Percentiles rank a stretch among this genome's conserved stretches.
Conservation (phyloP, 140 eudicot genomes). For the Ambrosia hybrid region DNA sequence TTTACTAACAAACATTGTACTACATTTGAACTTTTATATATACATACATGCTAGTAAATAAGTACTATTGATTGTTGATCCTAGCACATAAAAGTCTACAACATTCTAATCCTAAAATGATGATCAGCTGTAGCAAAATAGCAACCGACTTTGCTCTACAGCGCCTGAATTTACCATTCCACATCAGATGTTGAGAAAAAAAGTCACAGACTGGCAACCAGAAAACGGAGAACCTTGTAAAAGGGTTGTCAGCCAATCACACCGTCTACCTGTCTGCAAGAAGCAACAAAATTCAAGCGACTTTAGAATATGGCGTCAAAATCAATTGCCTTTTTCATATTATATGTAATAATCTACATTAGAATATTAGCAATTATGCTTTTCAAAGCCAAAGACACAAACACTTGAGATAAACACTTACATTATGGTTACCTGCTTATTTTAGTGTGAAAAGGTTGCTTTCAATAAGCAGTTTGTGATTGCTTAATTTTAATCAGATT, state of each 20-base stretch:
- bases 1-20: neutral
- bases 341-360: too few species aligned
- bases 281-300: conserved; percentile 3
- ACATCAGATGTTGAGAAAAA: neutral
- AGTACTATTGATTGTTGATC: too few species aligned
- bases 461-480: too few species aligned
- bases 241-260: conserved; percentile 11
- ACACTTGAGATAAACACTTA: too few species aligned
- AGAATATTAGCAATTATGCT: too few species aligned
- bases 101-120: conserved; percentile 15
- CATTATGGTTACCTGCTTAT: too few species aligned
- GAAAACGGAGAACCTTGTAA: neutral
- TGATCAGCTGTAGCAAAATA: neutral
- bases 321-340: neutral
- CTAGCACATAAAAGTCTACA: too few species aligned
- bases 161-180: neutral
- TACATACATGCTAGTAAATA: too few species aligned
- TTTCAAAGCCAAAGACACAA: too few species aligned
- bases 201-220: conserved; percentile 7
- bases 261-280: conserved; percentile 22
- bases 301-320: neutral
- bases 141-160: conserved; percentile 8
- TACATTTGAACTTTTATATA: too few species aligned
- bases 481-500: too few species aligned
- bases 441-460: too few species aligned